Percentiles rank a stretch among this genome's conserved stretches.
These are phyloP conservation scores for Fusarium palustre DNA, from an alignment of 2,329 filamentous ascomycete genomes.

Conservation along the genomic window DNA sequence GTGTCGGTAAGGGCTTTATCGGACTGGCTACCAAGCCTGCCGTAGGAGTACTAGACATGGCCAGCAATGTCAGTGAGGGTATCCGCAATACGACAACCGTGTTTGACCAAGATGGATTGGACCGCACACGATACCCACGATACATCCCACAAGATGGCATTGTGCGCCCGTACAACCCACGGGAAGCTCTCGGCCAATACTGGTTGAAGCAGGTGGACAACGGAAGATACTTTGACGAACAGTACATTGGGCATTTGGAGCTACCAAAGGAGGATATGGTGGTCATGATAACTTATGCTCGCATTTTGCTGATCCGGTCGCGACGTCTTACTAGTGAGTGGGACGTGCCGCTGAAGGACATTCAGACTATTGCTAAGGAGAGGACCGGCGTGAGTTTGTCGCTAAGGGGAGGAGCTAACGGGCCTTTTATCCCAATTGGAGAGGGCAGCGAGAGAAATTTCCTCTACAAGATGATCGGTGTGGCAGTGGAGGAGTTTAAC, in stretches of 20 bases:
- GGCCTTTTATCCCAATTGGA: constrained; percentile 93
- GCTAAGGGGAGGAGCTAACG: constrained; percentile 89
- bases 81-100: constrained; percentile 99
- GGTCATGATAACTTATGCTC: constrained; percentile 86
- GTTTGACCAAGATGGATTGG: constrained; percentile 93
- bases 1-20: constrained; percentile 92
- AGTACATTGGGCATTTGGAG: constrained; percentile 96
- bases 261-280: constrained; percentile 89
- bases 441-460: constrained; percentile 80
- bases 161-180: constrained; percentile 92
- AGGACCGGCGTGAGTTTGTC: constrained; percentile 91
- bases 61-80: constrained; percentile 95
- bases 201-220: constrained; percentile 99
- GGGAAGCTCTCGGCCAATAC: constrained; percentile 95
- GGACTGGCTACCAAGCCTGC: constrained; percentile 97
- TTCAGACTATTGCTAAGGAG: constrained; percentile 98
- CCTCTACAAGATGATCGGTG: constrained; percentile 72
- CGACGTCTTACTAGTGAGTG: constrained; percentile 90
- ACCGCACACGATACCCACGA: constrained; percentile 91
- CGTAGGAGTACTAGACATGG: constrained; percentile 95
- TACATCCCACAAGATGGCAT: constrained; percentile 94
- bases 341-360: constrained; percentile 95
- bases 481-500: constrained; percentile 76
- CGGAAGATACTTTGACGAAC: constrained; percentile 96
- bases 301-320: constrained; percentile 90